Evolutionary conservation across 2,329 filamentous ascomycete genomes (phyloP), one percentile per base, ranked within the genome.

Genomic region (Venturia nashicola): DNA sequence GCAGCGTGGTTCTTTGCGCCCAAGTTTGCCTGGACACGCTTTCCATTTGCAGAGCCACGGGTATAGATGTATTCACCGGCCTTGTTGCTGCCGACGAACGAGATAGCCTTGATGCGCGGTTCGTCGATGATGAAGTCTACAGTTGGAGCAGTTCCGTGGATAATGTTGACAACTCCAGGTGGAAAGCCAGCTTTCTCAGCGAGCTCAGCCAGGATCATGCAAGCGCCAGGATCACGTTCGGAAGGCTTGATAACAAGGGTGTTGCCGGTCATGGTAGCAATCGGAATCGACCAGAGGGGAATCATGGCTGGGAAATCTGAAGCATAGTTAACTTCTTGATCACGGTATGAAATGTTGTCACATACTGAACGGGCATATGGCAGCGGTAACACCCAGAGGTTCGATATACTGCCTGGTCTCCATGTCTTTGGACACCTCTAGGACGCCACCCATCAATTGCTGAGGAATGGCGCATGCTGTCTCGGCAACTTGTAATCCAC

Each of bases 251-350:
- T 80, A 69, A 95, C 84, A 65, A 91, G 80, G 16, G 89, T 92
- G 79, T 95, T 95, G 62, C 90, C 90, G 20, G 88, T 91, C 36
- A 92, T 84, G 54, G 89, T 90, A 59, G 90, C 90, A 69, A 94
- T 89, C 46, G 90, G 90, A 67, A 95, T 91, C 66, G 84, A 91
- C 90, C 90, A 95, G n/a, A 95, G 82, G 3, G 90, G 90, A 74
- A 95, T 94, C 90, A 95, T 95, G 70, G 90, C 90, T 54, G 90
- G 90, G 78, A 94, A 94, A 80, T 94, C 87, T 90, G 66, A 11
- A 62, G 16, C 57, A 64, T 39, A 42, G 39, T 71, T 64, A 39
- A 11, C 16, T 27, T 12, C 23, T 14, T 36, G 6, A 40, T 34
- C 18, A 12, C 2, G 20, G n/a, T 12, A 11, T 14, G 48, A n/a